Conservation (phyloP, 1,284 basidiomycete species). For the Ceratobasidium papillatum region DNA sequence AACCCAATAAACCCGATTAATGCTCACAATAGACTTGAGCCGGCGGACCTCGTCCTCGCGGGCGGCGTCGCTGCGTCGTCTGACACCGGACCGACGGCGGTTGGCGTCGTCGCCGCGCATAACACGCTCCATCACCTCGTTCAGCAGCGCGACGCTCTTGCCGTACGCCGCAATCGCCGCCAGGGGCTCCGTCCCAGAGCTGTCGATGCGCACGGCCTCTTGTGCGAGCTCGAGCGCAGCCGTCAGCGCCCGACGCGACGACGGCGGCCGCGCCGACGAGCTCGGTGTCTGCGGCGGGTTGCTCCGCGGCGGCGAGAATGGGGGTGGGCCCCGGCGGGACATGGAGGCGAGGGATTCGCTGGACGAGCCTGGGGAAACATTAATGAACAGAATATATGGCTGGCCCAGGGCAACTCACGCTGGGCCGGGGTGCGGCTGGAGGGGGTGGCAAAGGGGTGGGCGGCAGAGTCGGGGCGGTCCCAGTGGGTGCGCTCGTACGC, state of each 20-base stretch:
- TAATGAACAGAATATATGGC: neutral
- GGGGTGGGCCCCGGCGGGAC: slow-evolving; percentile 24
- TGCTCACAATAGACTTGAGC: slow-evolving; percentile 82
- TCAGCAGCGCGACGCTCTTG: slow-evolving; percentile 79
- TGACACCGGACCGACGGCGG: slow-evolving; percentile 64
- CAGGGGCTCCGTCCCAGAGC: slow-evolving; percentile 81
- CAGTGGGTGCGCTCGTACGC: slow-evolving; percentile 22
- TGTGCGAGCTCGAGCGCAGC: slow-evolving; percentile 81
- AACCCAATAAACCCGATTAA: slow-evolving; percentile 47
- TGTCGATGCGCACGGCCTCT: slow-evolving; percentile 81
- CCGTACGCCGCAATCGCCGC: slow-evolving; percentile 83
- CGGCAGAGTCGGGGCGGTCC: slow-evolving; percentile 15
- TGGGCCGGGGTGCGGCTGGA: neutral
- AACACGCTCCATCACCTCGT: slow-evolving; percentile 86
- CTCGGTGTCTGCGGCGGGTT: slow-evolving; percentile 33
- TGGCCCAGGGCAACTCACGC: slow-evolving; percentile 5
- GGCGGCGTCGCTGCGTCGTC: slow-evolving; percentile 76
- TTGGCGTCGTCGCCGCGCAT: slow-evolving; percentile 79
- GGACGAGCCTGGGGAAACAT: slow-evolving; percentile 21
- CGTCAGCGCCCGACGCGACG: slow-evolving; percentile 79
- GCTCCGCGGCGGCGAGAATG: slow-evolving; percentile 21
- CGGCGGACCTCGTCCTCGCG: slow-evolving; percentile 84
- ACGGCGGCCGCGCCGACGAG: slow-evolving; percentile 57
- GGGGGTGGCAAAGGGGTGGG: slow-evolving; percentile 32
- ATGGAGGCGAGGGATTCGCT: slow-evolving; percentile 32